Base-by-base conservation (phyloP, 495 filamentous ascomycete genomes). In the Evernia prunastri region DNA sequence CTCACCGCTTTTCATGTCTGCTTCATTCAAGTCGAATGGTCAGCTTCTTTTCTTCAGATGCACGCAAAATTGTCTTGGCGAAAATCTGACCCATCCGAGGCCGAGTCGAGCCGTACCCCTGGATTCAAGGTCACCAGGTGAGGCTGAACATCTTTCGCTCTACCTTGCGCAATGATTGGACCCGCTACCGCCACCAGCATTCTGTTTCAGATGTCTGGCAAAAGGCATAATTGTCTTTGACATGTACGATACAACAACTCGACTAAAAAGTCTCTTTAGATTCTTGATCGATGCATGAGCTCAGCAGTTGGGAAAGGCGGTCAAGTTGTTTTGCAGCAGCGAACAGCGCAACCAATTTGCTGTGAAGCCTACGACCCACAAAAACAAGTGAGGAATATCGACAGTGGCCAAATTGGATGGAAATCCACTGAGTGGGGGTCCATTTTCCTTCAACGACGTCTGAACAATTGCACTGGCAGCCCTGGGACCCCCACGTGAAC, bases 401-500 rank as follows among this genome's bases (percentile, higher is more conserved):
- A 54, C 51, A 29, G 9, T 54, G 29, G 51, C 51, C 29, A 33
- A 33, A 33, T 31, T 7, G 12, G 23, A 54, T 15, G 20, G 17
- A 27, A 3, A 35, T 20, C 15, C n/a, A 17, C 29, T 54, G 17
- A 54, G 51, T 54, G 51, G 51, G 51, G 51, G 51, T 54, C 27
- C 6, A 20, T 20, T 5, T 47, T 53, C 43, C 31, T 17, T 20
- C 51, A 61, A 66, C 36, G 37, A 31, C 49, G 54, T 57, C 37
- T 83, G 61, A 88, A 88, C 69, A 80, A 74, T 69, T 82, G 79
- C 64, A 84, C 79, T 49, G 76, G 75, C 68, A 85, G 53, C 17
- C 88, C 87, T 67, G 73, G 77, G 6, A 85, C 75, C 20, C 86
- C 86, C 61, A 91, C 89, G 66, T 91, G 81, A 35, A 90, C 82